A percentile compares a stretch with the other conserved stretches of the same genome.
These are phyloP conservation scores for Ephemerocybe angulata DNA, from an alignment of 768 basidiomycete genomes.

Conservation along the genomic window DNA sequence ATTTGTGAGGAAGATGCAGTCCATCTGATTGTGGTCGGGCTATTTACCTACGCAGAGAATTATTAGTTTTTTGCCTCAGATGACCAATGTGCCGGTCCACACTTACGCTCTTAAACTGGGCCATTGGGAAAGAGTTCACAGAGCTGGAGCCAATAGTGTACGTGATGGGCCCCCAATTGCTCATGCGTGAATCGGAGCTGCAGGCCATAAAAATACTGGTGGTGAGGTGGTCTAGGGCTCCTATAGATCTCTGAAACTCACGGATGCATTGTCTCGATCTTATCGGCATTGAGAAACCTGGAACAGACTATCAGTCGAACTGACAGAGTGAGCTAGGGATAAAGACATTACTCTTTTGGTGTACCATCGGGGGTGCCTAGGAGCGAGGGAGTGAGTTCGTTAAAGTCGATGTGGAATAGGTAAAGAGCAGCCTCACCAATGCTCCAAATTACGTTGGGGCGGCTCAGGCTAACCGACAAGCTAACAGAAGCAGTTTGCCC, in stretches of 20 bases:
- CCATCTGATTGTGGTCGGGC: conserved; percentile 42
- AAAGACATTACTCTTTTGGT: conserved; percentile 32
- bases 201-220: neutral
- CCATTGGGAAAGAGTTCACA: conserved; percentile 45
- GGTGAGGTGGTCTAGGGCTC: neutral
- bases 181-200: conserved; percentile 45
- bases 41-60: conserved; percentile 32
- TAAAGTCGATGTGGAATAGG: neutral
- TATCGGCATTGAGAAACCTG: conserved; percentile 47
- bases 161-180: conserved; percentile 43
- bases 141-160: conserved; percentile 41
- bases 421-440: conserved; percentile 29
- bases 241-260: conserved; percentile 19
- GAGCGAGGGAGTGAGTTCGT: neutral
- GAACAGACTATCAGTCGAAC: neutral
- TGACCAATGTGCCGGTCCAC: neutral
- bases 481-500: conserved; percentile 35
- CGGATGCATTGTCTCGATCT: conserved; percentile 49
- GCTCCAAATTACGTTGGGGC: conserved; percentile 39
- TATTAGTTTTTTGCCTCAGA: neutral
- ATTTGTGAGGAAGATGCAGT: conserved; percentile 41
- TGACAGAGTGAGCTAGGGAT: neutral
- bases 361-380: conserved; percentile 44
- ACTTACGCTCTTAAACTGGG: conserved; percentile 40
- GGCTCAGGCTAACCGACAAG: conserved; percentile 27